These are phyloP conservation scores for Saturnispora gosingensis DNA, from an alignment of 805 yeast species.

Conservation along the genomic window DNA sequence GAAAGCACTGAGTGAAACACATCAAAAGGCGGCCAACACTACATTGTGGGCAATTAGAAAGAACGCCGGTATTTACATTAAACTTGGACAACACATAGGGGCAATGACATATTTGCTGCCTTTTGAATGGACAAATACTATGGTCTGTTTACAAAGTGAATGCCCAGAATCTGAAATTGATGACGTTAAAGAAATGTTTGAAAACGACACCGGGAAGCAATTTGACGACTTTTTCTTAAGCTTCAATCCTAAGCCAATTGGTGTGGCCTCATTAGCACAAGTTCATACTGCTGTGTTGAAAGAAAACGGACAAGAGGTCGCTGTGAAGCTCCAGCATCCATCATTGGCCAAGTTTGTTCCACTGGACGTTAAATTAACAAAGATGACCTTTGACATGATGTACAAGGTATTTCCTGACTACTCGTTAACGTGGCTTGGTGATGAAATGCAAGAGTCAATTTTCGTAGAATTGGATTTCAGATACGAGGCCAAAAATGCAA, in stretches of 20 bases:
- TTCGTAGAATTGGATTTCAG: constrained; percentile 85
- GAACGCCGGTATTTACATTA: constrained; percentile 91
- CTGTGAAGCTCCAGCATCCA: constrained; percentile 94
- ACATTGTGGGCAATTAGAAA: constrained; percentile 70
- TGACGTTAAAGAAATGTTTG: constrained; percentile 60
- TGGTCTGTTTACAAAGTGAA: constrained; percentile 84
- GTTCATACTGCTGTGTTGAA: constrained; percentile 72
- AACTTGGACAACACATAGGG: constrained; percentile 87
- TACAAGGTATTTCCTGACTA: constrained; percentile 83
- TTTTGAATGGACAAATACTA: constrained; percentile 88
- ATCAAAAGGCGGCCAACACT: constrained; percentile 63
- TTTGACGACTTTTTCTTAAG: constrained; percentile 57
- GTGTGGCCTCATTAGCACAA: constrained; percentile 94
- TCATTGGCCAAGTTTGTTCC: constrained; percentile 82
- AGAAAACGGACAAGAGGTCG: constrained; percentile 55
- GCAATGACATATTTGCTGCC: constrained; percentile 91
- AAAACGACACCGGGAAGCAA: constrained; percentile 50
- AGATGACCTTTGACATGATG: constrained; percentile 63
- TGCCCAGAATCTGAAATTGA: constrained; percentile 76
- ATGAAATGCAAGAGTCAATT: constrained; percentile 79
- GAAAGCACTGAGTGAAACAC: constrained; percentile 55
- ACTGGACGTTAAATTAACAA: constrained; percentile 71
- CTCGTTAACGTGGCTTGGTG: constrained; percentile 92
- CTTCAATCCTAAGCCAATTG: constrained; percentile 71
- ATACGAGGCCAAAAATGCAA: constrained; percentile 78